Percentiles rank a stretch among this genome's conserved stretches.
phyloP scores from a whole-genome alignment of 495 filamentous ascomycete genomes.

The Aspergillus sclerotiicarbonarius region DNA sequence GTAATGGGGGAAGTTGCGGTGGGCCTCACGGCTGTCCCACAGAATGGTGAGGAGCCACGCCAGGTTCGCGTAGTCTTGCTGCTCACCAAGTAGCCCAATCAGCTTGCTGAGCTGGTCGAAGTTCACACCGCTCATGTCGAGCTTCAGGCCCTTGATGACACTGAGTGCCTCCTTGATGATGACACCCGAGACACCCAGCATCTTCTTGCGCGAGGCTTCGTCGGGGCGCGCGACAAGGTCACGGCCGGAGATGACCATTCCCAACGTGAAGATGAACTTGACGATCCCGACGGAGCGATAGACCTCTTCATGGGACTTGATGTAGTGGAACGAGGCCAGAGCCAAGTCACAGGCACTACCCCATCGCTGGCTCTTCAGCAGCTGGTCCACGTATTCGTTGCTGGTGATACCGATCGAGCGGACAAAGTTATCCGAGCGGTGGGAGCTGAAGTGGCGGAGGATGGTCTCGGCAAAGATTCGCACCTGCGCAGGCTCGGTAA shows the following conservation, averaged over 20 bases:
- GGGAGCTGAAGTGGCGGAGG: constrained; percentile 33
- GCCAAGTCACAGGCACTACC: constrained; percentile 33
- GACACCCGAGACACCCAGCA: constrained; percentile 16
- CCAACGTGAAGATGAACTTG: constrained; percentile 23
- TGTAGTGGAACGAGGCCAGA: constrained; percentile 28
- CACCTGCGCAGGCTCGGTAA: constrained; percentile 25
- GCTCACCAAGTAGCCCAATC: constrained; percentile 35
- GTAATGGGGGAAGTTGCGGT: constrained; percentile 22
- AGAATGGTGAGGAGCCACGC: constrained; percentile 33
- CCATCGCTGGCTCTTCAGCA: constrained; percentile 29
- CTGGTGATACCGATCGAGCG: constrained; percentile 39
- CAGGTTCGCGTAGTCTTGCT: constrained; percentile 37
- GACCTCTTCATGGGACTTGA: constrained; percentile 17
- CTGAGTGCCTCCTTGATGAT: constrained; percentile 21
- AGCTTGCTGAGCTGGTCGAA: constrained; percentile 36
- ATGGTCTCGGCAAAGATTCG: constrained; percentile 31
- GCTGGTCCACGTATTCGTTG: constrained; percentile 28
- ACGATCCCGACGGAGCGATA: constrained; percentile 19
- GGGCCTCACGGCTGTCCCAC: constrained; percentile 37
- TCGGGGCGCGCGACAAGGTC: constrained; percentile 2
- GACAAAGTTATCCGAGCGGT: constrained; percentile 33
- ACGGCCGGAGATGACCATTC: constrained; percentile 21
- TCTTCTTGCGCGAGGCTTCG: constrained; percentile 15
- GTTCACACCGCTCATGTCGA: constrained; percentile 30
- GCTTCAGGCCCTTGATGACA: constrained; percentile 16